A percentile compares a stretch with the other conserved stretches of the same genome.
These are phyloP conservation scores for Diaporthe destruens DNA, from an alignment of 2,329 filamentous ascomycete genomes.

Conservation along the genomic window DNA sequence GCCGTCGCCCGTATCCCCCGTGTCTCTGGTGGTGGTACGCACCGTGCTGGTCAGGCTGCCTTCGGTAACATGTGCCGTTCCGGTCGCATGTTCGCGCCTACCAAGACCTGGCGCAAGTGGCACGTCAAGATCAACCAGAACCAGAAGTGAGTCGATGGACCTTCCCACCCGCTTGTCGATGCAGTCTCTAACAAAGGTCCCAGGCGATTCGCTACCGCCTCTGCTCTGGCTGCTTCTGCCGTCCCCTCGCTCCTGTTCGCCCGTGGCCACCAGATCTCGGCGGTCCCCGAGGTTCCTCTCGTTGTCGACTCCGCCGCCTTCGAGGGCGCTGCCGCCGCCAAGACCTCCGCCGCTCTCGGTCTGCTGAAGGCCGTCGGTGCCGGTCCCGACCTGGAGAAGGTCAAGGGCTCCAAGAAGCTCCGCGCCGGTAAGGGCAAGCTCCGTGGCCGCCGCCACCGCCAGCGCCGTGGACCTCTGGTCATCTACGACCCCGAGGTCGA, in stretches of 20 bases:
- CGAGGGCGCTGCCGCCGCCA: conserved; percentile 81
- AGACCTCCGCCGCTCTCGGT: conserved; percentile 87
- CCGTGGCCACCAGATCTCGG: conserved; percentile 94
- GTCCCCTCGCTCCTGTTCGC: conserved; percentile 95
- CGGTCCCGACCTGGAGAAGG: conserved; percentile 91
- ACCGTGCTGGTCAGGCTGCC: conserved; percentile 99
- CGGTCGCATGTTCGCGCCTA: conserved; percentile 99
- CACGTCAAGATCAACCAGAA: conserved; percentile 99
- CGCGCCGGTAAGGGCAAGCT: conserved; percentile 99
- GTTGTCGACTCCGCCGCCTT: conserved; percentile 94
- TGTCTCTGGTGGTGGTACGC: conserved; percentile 99
- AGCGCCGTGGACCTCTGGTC: conserved; percentile 97
- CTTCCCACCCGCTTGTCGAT: conserved; percentile 47
- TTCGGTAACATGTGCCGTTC: conserved; percentile 99
- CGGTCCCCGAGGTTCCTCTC: conserved; percentile 95
- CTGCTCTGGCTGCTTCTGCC: conserved; percentile 95
- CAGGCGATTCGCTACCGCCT: conserved; percentile 97
- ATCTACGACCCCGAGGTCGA: conserved; percentile 97
- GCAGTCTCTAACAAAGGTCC: conserved; percentile 43
- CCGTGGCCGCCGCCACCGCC: conserved; percentile 93
- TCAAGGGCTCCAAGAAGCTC: conserved; percentile 95
- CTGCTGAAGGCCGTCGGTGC: conserved; percentile 95
- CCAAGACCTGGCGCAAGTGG: conserved; percentile 99
- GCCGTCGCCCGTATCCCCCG: conserved; percentile 99
- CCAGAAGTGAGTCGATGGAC: conserved; percentile 82